A percentile compares a stretch with the other conserved stretches of the same genome.
Conservation (phyloP, 2,329 filamentous ascomycete genomes). For the Xylogone sp. region DNA sequence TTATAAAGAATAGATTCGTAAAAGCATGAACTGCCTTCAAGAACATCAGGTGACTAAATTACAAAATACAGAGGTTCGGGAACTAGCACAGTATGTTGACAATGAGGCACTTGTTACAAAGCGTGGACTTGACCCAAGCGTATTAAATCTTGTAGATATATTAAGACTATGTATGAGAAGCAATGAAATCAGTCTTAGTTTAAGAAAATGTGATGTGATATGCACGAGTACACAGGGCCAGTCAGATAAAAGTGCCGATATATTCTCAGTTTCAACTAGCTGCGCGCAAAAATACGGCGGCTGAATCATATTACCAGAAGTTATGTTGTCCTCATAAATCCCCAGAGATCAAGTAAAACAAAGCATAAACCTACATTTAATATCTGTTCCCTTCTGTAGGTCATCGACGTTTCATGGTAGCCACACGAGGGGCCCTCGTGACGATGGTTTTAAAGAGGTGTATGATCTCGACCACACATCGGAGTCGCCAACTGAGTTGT, state of each 20-base stretch:
- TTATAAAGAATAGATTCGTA: constrained; percentile 26
- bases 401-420: constrained; percentile 66
- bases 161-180: background rate
- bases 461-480: constrained; percentile 66
- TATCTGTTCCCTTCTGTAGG: constrained; percentile 60
- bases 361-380: constrained; percentile 10
- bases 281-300: constrained; percentile 34
- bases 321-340: constrained; percentile 26
- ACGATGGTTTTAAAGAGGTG: constrained; percentile 80
- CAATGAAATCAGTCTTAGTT: background rate
- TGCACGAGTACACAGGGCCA: no score
- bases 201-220: no score
- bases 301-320: constrained; percentile 51
- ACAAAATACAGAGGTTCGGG: no score
- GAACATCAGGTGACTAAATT: no score
- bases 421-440: constrained; percentile 60
- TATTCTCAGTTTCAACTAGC: constrained; percentile 48
- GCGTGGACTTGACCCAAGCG: background rate
- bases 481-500: constrained; percentile 66
- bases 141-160: background rate
- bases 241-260: constrained; percentile 41
- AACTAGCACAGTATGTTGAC: no score
- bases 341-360: background rate
- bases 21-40: no score
- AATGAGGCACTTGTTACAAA: background rate